These are phyloP conservation scores for Colletotrichum eremochloae DNA, from an alignment of 2,329 filamentous ascomycete species.

Conservation along the genomic window DNA sequence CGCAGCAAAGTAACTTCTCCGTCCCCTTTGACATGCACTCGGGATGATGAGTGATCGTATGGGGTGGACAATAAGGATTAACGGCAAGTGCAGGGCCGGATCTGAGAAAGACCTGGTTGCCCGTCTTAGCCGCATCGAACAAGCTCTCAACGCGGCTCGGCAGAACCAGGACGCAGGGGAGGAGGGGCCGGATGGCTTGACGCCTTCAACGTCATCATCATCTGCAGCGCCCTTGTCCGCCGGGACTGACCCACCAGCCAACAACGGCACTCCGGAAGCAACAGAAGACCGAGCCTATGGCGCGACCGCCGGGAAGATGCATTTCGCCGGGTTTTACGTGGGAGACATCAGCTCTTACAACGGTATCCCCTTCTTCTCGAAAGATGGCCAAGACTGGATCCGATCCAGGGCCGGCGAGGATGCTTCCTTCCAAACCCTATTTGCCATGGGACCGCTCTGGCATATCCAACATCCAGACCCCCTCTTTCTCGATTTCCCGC, in stretches of 20 bases:
- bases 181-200: conserved; percentile 18
- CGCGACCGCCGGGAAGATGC: conserved; percentile 53
- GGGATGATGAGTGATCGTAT: background rate
- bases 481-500: conserved; percentile 18
- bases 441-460: conserved; percentile 45
- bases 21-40: background rate
- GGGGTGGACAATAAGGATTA: conserved; percentile 9
- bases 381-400: conserved; percentile 63
- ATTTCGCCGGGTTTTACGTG: conserved; percentile 62
- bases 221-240: conserved; percentile 20
- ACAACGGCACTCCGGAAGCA: conserved; percentile 28
- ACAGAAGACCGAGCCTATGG: conserved; percentile 30
- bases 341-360: conserved; percentile 61
- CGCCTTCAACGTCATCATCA: conserved; percentile 33
- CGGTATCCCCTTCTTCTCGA: conserved; percentile 64
- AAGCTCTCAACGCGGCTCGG: conserved; percentile 49
- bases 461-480: conserved; percentile 41
- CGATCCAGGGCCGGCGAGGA: conserved; percentile 58
- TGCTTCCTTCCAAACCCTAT: conserved; percentile 46
- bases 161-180: conserved; percentile 29
- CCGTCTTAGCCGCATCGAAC: conserved; percentile 56
- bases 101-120: conserved; percentile 51
- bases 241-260: conserved; percentile 16
- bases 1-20: conserved; percentile 27
- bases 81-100: conserved; percentile 39